phyloP scores from a whole-genome alignment of 2,329 filamentous ascomycete genomes.

The Septoria linicola region DNA sequence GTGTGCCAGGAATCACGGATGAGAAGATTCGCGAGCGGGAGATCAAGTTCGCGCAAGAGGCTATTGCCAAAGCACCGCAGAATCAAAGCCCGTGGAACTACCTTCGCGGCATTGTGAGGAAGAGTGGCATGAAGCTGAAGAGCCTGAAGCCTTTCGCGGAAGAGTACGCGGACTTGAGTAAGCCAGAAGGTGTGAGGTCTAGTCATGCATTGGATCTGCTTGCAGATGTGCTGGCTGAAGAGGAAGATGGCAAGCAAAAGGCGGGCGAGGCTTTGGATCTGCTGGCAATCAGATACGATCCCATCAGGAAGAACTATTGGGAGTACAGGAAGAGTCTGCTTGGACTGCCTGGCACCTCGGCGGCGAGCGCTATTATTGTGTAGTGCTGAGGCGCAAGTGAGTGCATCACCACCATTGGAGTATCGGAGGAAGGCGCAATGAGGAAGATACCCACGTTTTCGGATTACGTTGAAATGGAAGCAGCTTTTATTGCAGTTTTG shows the following conservation, averaged over 20 bases:
- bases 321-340: slow-evolving; percentile 65
- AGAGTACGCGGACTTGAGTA: slow-evolving; percentile 53
- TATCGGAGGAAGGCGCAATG: background rate
- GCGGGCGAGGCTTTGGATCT: slow-evolving; percentile 70
- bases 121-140: slow-evolving; percentile 55
- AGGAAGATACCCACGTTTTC: slow-evolving; percentile 1
- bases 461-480: too few species aligned
- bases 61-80: slow-evolving; percentile 78
- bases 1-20: slow-evolving; percentile 40
- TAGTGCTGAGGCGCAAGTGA: background rate
- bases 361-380: background rate
- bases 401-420: background rate
- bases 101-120: slow-evolving; percentile 70
- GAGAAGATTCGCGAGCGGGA: slow-evolving; percentile 69
- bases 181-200: slow-evolving; percentile 54
- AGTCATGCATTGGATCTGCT: slow-evolving; percentile 68
- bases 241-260: slow-evolving; percentile 55
- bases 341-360: slow-evolving; percentile 21
- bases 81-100: slow-evolving; percentile 97
- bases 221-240: slow-evolving; percentile 62
- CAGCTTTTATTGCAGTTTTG: too few species aligned
- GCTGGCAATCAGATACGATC: slow-evolving; percentile 83
- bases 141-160: slow-evolving; percentile 55
- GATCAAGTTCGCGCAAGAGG: slow-evolving; percentile 64
- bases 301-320: slow-evolving; percentile 90